Evolutionary conservation across 1,284 basidiomycete genomes (phyloP).

Genomic region (Puccinia triticina): DNA sequence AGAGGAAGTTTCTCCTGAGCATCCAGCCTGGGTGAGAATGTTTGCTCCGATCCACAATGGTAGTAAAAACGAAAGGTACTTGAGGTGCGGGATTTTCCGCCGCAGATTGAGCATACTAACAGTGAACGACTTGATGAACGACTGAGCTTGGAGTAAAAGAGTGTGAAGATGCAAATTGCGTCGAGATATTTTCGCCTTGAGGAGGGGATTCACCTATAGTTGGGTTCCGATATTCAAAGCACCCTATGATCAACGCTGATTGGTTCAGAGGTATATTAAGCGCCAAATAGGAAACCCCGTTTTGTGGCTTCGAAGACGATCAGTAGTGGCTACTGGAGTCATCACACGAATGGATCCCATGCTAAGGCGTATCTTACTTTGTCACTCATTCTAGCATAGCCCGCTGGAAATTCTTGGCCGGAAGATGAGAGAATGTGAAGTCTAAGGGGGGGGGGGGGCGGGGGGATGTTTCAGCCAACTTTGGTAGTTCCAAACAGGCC

Average conservation of each 20-base stretch:
- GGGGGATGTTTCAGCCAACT: background rate
- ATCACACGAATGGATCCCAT: background rate
- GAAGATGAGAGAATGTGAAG: background rate
- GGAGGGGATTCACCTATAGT: background rate
- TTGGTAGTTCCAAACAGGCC: background rate
- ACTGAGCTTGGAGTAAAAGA: background rate
- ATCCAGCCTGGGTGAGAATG: background rate
- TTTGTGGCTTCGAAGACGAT: background rate
- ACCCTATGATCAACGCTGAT: background rate
- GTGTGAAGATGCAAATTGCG: background rate
- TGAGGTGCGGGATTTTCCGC: background rate
- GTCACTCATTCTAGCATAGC: background rate
- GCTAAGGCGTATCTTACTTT: background rate
- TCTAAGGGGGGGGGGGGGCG: too few species aligned
- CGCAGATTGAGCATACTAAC: background rate
- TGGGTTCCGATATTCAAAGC: background rate
- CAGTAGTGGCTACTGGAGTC: background rate
- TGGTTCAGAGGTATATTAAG: background rate
- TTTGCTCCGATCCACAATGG: conserved; percentile 8
- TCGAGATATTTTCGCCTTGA: background rate
- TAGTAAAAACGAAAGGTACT: background rate
- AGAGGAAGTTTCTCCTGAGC: background rate
- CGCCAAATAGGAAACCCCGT: background rate
- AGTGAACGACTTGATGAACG: background rate
- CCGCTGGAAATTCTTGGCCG: background rate